Evolutionary conservation across 2,329 filamentous ascomycete species (phyloP), one percentile per base, ranked within the genome.

Genomic region (Neoarthrinium moseri): DNA sequence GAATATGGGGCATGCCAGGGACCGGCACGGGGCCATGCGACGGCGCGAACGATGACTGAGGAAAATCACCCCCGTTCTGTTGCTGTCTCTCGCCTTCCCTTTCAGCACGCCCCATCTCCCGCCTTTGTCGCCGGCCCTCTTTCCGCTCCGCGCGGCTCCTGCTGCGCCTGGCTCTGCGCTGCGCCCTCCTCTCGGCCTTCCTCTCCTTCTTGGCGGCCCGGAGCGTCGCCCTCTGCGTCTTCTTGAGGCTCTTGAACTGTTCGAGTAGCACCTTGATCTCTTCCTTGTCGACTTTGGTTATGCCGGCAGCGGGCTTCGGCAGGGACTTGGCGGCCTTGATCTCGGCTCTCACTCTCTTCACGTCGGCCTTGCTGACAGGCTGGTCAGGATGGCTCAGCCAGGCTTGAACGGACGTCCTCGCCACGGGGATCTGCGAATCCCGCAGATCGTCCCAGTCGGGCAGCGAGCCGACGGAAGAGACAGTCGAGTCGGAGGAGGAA

Each of bases 301-400:
- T 24, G 8, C 30, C 17, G 4, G 40, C 37, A 18, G 44, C 24
- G 17, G 26, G 39, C 26, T 32, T 41, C 23, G 51, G 39, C 18
- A 47, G 32, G 8, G 48, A 56, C 47, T 64, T 69, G 12, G 64
- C 67, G 2, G 62, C 59, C 44, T 73, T 73, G 46, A 81, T 68
- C 21, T 76, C 65, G 11, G 67, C 56, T 26, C 62, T 68, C 3
- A 76, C 61, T 21, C 64, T 54, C 34, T 65, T 63, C 3, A 81
- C 59, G 21, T 69, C 68, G 5, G 67, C 64, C 48, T 64, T 73
- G 7, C 72, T 78, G 50, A 77, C 70, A 5, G 70, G 66, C 41
- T 75, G 66, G 1, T 78, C 71, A 0, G 78, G 77, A 29, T 71
- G 66, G 7, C 69, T 61, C 2, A 78, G 67, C 77, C 78, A 83